Conservation (phyloP, 805 yeast species). For the Teunomyces tritomae region DNA sequence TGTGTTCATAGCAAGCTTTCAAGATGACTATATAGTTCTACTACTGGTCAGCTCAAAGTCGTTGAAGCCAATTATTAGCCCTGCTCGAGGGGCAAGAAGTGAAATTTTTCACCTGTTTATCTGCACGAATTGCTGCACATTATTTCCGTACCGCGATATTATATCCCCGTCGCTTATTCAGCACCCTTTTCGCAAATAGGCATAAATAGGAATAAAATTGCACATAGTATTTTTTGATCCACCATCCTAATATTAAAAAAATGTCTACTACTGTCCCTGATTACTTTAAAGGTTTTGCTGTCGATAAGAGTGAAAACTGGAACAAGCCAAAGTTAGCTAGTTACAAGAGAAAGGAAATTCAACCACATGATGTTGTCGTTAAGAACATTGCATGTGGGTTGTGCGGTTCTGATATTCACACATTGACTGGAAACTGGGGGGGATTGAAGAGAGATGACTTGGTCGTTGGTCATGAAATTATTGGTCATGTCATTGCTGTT, state of each 20-base stretch:
- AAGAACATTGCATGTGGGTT: conserved; percentile 33
- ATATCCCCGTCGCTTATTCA: background rate
- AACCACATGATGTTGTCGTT: conserved; percentile 16
- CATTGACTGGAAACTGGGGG: conserved; percentile 53
- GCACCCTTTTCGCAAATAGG: background rate
- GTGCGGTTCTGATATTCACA: conserved; percentile 62
- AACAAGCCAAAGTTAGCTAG: conserved; percentile 50
- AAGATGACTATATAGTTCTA: too few relatives aligned
- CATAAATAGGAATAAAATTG: background rate
- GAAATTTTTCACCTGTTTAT: background rate
- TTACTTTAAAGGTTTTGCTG: conserved; percentile 62
- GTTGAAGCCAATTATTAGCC: background rate
- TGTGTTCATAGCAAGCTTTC: too few relatives aligned
- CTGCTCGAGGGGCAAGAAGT: background rate
- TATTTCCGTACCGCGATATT: background rate
- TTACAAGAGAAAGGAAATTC: conserved; percentile 44
- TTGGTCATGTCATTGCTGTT: conserved; percentile 43
- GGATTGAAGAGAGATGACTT: conserved; percentile 28
- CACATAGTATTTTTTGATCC: background rate
- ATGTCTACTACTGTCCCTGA: conserved; percentile 25
- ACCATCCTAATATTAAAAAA: background rate
- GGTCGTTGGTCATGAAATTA: conserved; percentile 49
- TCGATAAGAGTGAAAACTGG: conserved; percentile 51
- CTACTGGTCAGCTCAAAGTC: too few relatives aligned
- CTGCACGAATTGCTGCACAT: background rate